These are phyloP conservation scores for Casaregolazyma lundiana DNA, from an alignment of 1,139 yeast genomes.

Conservation along the genomic window DNA sequence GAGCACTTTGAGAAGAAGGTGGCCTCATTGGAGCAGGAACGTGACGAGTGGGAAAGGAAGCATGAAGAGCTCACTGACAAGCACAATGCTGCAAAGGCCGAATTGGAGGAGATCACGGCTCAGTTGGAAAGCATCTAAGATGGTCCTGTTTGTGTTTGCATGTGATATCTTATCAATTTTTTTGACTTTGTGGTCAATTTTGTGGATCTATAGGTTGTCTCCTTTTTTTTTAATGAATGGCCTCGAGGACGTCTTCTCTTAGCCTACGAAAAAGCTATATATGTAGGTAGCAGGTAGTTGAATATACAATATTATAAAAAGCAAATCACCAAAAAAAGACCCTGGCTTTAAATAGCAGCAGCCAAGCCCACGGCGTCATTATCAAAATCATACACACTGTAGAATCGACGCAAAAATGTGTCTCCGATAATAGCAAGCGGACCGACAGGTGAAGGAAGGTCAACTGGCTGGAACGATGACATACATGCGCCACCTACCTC, in stretches of 20 bases:
- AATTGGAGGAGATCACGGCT: conserved; percentile 89
- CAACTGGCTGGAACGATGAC: conserved; percentile 95
- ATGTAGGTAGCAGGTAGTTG: conserved; percentile 1
- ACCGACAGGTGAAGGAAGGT: conserved; percentile 94
- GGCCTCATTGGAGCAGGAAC: conserved; percentile 84
- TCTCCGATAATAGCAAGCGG: conserved; percentile 96
- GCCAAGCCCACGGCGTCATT: conserved; percentile 94
- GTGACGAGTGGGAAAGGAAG: conserved; percentile 88
- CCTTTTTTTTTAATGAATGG: background rate
- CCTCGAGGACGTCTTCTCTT: background rate
- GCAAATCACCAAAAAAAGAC: background rate
- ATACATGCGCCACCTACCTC: conserved; percentile 93
- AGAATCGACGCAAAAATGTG: conserved; percentile 91
- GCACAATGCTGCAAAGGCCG: conserved; percentile 78
- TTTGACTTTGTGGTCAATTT: background rate
- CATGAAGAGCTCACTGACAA: conserved; percentile 82
- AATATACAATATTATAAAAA: conserved; percentile 4
- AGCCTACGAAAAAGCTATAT: background rate
- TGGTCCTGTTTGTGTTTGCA: background rate
- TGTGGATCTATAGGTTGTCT: background rate
- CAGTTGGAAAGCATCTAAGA: conserved; percentile 79
- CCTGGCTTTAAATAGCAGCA: conserved; percentile 16
- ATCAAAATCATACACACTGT: conserved; percentile 87
- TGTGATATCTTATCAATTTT: background rate
- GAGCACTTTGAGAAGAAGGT: conserved; percentile 97